Evolutionary conservation across 2,329 filamentous ascomycete species (phyloP).

Genomic region (Colletotrichum sp.): DNA sequence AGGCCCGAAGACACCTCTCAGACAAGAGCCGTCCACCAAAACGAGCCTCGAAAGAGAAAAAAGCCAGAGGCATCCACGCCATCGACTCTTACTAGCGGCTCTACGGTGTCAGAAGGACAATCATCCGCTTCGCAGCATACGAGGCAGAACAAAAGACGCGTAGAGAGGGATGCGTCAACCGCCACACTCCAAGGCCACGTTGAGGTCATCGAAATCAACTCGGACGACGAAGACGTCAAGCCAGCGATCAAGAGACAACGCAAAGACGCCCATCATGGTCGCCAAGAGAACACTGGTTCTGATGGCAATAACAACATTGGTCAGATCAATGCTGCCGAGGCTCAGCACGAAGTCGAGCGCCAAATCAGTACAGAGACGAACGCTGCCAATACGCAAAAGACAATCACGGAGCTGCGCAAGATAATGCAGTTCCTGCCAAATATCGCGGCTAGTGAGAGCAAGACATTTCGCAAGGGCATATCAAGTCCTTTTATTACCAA

Average conservation of each 20-base stretch:
- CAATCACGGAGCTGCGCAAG: accelerated
- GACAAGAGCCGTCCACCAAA: too few species aligned
- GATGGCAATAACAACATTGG: too few species aligned
- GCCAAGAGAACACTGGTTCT: too few species aligned
- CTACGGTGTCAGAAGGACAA: not conserved
- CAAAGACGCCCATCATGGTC: too few species aligned
- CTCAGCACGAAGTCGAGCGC: not conserved
- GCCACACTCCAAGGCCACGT: not conserved
- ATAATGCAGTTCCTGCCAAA: accelerated
- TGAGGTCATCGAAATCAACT: not conserved
- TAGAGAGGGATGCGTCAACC: not conserved
- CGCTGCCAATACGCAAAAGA: too few species aligned
- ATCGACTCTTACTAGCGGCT: too few species aligned
- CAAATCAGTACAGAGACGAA: too few species aligned
- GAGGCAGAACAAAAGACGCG: not conserved
- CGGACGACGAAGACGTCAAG: not conserved
- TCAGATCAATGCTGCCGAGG: accelerated
- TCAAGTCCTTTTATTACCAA: accelerated
- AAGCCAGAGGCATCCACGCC: too few species aligned
- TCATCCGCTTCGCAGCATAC: accelerated
- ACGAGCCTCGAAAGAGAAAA: too few species aligned
- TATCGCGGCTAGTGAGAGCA: accelerated
- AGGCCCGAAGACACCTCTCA: too few species aligned
- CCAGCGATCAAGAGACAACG: not conserved
- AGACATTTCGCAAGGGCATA: too few species aligned